phyloP scores from a whole-genome alignment of 805 yeast species.

The Kazachstania kunashirensis region DNA sequence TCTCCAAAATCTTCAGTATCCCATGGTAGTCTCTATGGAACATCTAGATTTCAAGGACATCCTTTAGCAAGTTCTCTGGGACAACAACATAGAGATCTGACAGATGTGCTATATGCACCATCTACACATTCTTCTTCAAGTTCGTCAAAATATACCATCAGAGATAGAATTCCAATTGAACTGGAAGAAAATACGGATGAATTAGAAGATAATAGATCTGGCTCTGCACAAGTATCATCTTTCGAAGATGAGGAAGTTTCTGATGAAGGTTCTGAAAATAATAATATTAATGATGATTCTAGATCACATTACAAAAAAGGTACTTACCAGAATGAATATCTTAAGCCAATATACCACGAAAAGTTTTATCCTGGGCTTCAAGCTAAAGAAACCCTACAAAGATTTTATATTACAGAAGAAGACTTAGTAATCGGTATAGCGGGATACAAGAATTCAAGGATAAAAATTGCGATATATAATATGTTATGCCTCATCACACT shows the following conservation, averaged over 20 bases:
- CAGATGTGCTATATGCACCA: slow-evolving; percentile 8
- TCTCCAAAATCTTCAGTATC: slow-evolving; percentile 17
- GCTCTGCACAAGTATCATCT: slow-evolving; percentile 11
- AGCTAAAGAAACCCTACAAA: slow-evolving; percentile 48
- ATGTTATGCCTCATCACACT: slow-evolving; percentile 46
- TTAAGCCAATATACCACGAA: slow-evolving; percentile 34
- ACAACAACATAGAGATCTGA: slow-evolving; percentile 7
- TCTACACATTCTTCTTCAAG: slow-evolving; percentile 30
- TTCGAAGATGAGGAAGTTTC: slow-evolving; percentile 15
- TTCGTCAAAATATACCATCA: slow-evolving; percentile 28
- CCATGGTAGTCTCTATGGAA: slow-evolving; percentile 9
- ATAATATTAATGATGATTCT: slow-evolving; percentile 16
- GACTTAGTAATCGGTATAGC: slow-evolving; percentile 92
- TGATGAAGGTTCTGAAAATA: slow-evolving; percentile 17
- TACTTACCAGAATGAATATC: slow-evolving; percentile 22
- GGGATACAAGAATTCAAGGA: slow-evolving; percentile 55
- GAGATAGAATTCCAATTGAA: slow-evolving; percentile 34
- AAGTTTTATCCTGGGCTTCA: slow-evolving; percentile 34
- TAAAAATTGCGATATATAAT: slow-evolving; percentile 41
- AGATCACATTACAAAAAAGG: slow-evolving; percentile 19
- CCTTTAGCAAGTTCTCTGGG: slow-evolving; percentile 20
- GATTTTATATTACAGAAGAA: slow-evolving; percentile 90
- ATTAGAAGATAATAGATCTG: slow-evolving; percentile 27
- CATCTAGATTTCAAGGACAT: slow-evolving; percentile 16
- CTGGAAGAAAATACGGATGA: slow-evolving; percentile 27